Conservation (phyloP, 2,329 filamentous ascomycete species). For the Aureobasidium sp. region DNA sequence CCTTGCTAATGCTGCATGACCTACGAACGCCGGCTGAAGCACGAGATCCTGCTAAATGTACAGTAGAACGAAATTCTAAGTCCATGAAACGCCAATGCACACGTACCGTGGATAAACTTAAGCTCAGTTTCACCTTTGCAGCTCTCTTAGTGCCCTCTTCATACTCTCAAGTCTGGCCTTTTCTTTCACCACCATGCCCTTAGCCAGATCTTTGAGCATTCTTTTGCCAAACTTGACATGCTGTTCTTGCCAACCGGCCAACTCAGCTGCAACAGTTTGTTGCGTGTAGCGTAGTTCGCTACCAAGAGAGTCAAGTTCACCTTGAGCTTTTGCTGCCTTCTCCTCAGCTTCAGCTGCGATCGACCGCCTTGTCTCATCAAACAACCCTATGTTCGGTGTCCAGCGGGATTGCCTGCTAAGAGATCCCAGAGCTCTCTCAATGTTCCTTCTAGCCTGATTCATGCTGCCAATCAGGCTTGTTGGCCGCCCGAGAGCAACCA, state of each 20-base stretch:
- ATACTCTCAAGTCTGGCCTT: conserved; percentile 72
- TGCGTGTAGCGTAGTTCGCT: conserved; percentile 85
- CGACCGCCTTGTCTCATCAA: conserved; percentile 81
- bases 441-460: conserved; percentile 61
- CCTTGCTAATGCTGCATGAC: conserved; percentile 8
- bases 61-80: not conserved
- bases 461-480: conserved; percentile 72
- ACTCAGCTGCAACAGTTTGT: conserved; percentile 81
- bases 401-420: conserved; percentile 68
- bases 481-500: conserved; percentile 71
- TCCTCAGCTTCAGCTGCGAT: conserved; percentile 79
- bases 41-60: conserved; percentile 1
- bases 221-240: conserved; percentile 69
- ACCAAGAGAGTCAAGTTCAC: conserved; percentile 66
- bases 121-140: conserved; percentile 20
- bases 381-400: conserved; percentile 56
- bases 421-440: conserved; percentile 70
- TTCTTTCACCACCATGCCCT: conserved; percentile 72
- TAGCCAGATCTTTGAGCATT: conserved; percentile 69
- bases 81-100: not conserved
- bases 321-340: conserved; percentile 61
- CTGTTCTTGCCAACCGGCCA: conserved; percentile 91
- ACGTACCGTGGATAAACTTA: not conserved
- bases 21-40: not conserved
- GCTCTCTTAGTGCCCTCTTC: conserved; percentile 64